Base-by-base conservation (phyloP, 768 basidiomycete species). In the Pleurotus eryngii region DNA sequence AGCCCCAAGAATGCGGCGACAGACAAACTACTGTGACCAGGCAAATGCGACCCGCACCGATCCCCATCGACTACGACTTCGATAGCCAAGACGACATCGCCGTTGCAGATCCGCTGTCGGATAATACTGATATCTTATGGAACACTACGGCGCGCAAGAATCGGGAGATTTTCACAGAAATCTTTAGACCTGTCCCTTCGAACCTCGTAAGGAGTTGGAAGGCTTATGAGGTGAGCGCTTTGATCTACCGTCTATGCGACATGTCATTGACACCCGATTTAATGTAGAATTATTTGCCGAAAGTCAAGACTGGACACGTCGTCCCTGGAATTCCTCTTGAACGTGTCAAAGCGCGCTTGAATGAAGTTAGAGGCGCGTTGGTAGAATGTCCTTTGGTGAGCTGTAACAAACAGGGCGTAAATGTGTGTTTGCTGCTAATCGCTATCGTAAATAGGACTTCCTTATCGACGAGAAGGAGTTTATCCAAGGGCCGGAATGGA, bases 161-260 rank as follows among this genome's bases (percentile, higher is more conserved):
- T 68, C 78, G 92, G 55, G 88, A 90, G 67, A 79, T 95, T 56
- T 96, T 93, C 63, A 86, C 89, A 4, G 90, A 92, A 72, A 64
- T 95, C 27, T 97, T 96, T 78, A 80, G 85, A 40, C 86, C 90
- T n/a, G 83, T 92, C 14, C 93, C 94, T 3, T 88, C 85, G 11
- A 93, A 97, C 71, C 71, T 88, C 24, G 88, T 95, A 49, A 79
- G 86, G 60, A 79, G 79, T 56, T 95, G 91, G 92, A 73, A 80
- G 7, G 81, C 84, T 4, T 96, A 95, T 67, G 85, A 89, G 51
- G 90, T 89, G 63, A 26, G 83, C 70, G 56, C 56, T 18, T 1
- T 12, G 8, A 6, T 38, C n/a, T 22, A 14, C 15, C 3, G 3
- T 11, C 18, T 7, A 22, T 35, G 30, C 11, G 11, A 30, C 30